Conservation (phyloP, 2,329 filamentous ascomycete species). For the Coccinonectria pachysandricola region DNA sequence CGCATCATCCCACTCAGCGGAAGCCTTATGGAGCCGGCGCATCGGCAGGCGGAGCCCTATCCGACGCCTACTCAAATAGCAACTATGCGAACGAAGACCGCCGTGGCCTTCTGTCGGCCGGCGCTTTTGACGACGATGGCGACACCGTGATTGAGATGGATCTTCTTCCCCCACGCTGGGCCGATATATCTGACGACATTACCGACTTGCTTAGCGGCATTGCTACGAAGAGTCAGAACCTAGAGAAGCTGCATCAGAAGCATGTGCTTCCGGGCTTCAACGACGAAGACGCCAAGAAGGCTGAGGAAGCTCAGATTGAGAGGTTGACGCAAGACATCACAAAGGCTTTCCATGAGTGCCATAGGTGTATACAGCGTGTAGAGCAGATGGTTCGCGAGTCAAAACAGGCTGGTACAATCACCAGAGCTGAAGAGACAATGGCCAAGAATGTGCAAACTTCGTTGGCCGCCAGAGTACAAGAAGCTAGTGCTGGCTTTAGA, state of each 20-base stretch:
- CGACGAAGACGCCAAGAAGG: constrained; percentile 79
- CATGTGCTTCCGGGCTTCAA: constrained; percentile 95
- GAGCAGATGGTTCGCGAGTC: constrained; percentile 80
- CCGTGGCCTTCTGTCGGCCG: constrained; percentile 74
- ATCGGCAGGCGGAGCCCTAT: constrained; percentile 46
- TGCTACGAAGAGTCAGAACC: constrained; percentile 67
- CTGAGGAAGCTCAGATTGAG: constrained; percentile 87
- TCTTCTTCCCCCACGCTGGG: constrained; percentile 86
- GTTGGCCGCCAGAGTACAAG: constrained; percentile 77
- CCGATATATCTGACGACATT: constrained; percentile 90
- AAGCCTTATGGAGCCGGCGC: constrained; percentile 49
- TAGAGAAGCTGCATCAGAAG: constrained; percentile 93
- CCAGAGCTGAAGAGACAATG: constrained; percentile 84
- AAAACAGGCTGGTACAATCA: constrained; percentile 60
- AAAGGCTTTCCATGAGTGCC: constrained; percentile 77
- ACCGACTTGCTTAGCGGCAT: constrained; percentile 72
- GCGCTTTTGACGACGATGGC: constrained; percentile 73
- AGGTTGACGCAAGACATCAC: constrained; percentile 84
- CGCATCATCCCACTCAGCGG: constrained; percentile 86
- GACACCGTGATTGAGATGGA: constrained; percentile 99
- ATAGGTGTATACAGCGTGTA: constrained; percentile 77
- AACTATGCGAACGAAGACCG: constrained; percentile 39
- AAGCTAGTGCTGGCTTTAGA: constrained; percentile 81
- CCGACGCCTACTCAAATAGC: constrained; percentile 45
- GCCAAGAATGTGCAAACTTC: constrained; percentile 92